phyloP scores from a whole-genome alignment of 768 basidiomycete species.

The Xerocomellus intermedius region DNA sequence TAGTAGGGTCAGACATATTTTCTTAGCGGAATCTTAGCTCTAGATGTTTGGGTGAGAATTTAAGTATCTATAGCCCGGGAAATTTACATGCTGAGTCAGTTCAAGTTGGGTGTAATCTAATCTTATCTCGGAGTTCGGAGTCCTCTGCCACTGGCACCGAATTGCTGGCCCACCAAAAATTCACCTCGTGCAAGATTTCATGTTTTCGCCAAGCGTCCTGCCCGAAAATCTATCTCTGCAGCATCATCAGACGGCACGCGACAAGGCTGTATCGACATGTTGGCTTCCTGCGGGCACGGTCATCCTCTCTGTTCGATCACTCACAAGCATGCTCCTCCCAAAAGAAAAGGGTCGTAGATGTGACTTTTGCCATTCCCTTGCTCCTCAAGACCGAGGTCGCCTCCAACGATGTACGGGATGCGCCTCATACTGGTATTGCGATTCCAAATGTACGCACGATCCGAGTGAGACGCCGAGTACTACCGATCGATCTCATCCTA shows the following conservation, averaged over 20 bases:
- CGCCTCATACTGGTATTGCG: slow-evolving; percentile 73
- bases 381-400: slow-evolving; percentile 23
- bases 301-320: slow-evolving; percentile 45
- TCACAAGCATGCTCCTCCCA: slow-evolving; percentile 50
- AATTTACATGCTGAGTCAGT: too few species aligned
- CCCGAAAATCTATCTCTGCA: slow-evolving; percentile 32
- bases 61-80: too few species aligned
- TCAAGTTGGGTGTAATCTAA: not conserved
- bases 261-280: slow-evolving; percentile 45
- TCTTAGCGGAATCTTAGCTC: too few species aligned
- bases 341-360: slow-evolving; percentile 64
- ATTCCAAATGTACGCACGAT: slow-evolving; percentile 50
- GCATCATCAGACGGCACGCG: slow-evolving; percentile 48
- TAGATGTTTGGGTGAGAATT: not conserved
- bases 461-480: slow-evolving; percentile 1
- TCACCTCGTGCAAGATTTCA: not conserved
- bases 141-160: too few species aligned
- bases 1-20: slow-evolving; percentile 23
- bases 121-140: slow-evolving; percentile 8
- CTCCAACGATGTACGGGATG: slow-evolving; percentile 67
- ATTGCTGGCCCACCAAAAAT: not conserved
- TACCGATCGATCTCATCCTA: slow-evolving; percentile 5
- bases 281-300: slow-evolving; percentile 44
- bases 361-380: slow-evolving; percentile 54
- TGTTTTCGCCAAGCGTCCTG: slow-evolving; percentile 6